Evolutionary conservation across 31 red algal genomes (phyloP), one percentile per base, ranked within the genome.

Genomic region (Endocladia muricata): DNA sequence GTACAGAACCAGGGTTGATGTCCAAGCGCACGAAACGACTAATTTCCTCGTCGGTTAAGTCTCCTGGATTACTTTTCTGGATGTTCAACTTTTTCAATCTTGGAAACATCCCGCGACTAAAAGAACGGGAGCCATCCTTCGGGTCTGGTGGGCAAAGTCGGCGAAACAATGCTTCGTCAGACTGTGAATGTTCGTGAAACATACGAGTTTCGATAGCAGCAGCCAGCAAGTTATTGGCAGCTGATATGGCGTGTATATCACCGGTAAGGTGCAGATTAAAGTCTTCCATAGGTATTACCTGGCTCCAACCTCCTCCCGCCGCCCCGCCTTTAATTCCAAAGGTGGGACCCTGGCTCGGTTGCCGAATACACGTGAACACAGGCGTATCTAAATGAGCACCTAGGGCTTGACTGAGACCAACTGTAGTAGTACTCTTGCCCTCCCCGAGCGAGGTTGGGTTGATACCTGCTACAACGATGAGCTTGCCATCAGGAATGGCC

Each of bases 261-360:
- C 96, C 96, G 5, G 91, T 98, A 26, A 94, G 49, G 41, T 98
- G 96, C 30, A 98, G 64, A 59, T 98, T 98, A 83, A 95, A 94
- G 37, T 95, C 96, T 51, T 98, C 91, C 96, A 98, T 98, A 55
- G 96, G 96, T 26, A 98, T 61, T 5, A 98, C 92, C 70, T 98
- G 96, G 60, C 88, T 81, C 76, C 87, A 98, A 29, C 96, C 96
- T 13, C 96, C 96, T 47, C 96, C 96, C n/a, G 96, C 96, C 21
- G 96, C 96, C 9, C 96, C 96, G 57, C 96, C 96, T 70, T 98
- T 98, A 68, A 98, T 93, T 23, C 96, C 96, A 60, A 95, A 98
- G 0, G 88, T 92, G 7, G 96, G 96, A 32, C 96, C 96, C 55
- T 92, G 92, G 48, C 80, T 88, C 55, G 96, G 96, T 76, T 98